Base-by-base conservation (phyloP, 108 stramenopile genomes). In the Nitzschia inconspicua region DNA sequence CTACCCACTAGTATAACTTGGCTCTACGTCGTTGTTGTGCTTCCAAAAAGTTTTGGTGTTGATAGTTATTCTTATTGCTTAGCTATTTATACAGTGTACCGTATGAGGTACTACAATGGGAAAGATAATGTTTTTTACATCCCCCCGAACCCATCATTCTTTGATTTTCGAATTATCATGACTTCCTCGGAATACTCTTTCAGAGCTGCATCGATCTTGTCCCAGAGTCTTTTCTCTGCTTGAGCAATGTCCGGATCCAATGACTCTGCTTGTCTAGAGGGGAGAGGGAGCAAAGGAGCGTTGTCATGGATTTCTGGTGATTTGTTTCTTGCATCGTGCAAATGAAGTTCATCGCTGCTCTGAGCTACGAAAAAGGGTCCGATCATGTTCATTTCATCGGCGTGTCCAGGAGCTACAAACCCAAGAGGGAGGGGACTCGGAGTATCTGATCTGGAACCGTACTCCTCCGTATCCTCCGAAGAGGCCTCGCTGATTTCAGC, bases 171-270 rank as follows among this genome's bases (percentile, higher is more conserved):
- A 50, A 70, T 70, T 26, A 22, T 46, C 54, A 68, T 50, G 9
- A 75, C 56, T 47, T 75, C 66, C 8, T 49, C 25, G 8, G 73
- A 75, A 50, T 75, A 75, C 22, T 62, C 61, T 11, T 66, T 52
- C 22, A 75, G 36, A 16, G 73, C 73, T 16, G 50, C 35, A 58
- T 75, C 73, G 22, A 75, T 75, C 16, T 50, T 47, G 24, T 36
- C 35, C 73, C 73, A 75, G 9, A 75, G 47, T 31, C 46, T 50
- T 57, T 42, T 59, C 46, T 75, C 73, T 9, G 73, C 73, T 14
- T 32, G 28, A 27, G 73, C 73, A 58, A 75, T 67, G 11, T 75
- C 73, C 46, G 73, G 73, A 46, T 75, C 73, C 10, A 35, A 46
- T 23, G 73, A 75, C 57, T 56, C 60, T 13, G 19, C 46, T 16